Conservation (phyloP, 805 yeast genomes). For the Yamadazyma olivae region DNA sequence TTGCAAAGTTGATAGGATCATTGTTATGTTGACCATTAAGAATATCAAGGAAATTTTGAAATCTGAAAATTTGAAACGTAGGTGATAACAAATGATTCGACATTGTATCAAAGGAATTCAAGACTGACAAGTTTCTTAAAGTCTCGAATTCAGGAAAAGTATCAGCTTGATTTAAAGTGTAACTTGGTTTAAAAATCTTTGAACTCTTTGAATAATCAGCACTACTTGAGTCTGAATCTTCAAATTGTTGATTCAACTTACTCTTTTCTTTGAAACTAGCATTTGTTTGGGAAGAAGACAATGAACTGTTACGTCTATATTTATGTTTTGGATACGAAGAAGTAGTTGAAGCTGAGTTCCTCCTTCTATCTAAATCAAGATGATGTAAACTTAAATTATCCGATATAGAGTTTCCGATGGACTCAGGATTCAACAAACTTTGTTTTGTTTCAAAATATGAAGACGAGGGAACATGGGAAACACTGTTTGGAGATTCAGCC, state of each 20-base stretch:
- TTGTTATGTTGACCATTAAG: conserved; percentile 27
- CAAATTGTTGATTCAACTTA: conserved; percentile 3
- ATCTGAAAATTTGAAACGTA: conserved; percentile 27
- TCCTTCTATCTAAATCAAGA: conserved; percentile 3
- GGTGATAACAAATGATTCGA: conserved; percentile 22
- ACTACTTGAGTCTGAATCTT: conserved; percentile 4
- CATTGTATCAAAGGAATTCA: conserved; percentile 25
- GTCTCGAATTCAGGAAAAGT: conserved; percentile 13
- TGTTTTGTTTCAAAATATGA: too few relatives aligned
- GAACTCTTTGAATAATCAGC: conserved; percentile 5
- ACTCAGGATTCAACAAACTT: neutral
- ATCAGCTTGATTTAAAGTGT: conserved; percentile 7
- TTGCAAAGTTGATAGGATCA: conserved; percentile 39
- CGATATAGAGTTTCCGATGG: neutral
- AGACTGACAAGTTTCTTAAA: conserved; percentile 18
- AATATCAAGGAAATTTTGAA: conserved; percentile 27
- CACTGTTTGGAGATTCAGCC: too few relatives aligned
- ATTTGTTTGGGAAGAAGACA: conserved; percentile 15
- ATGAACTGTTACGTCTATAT: conserved; percentile 17
- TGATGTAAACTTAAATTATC: neutral
- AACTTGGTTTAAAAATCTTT: conserved; percentile 14
- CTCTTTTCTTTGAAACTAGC: conserved; percentile 4
- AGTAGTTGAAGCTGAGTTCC: conserved; percentile 9
- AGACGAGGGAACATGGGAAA: too few relatives aligned
- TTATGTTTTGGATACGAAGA: conserved; percentile 4